Percentiles rank a stretch among this genome's conserved stretches.
phyloP scores from a whole-genome alignment of 2,329 filamentous ascomycete species.

The Cladophialophora bantiana region DNA sequence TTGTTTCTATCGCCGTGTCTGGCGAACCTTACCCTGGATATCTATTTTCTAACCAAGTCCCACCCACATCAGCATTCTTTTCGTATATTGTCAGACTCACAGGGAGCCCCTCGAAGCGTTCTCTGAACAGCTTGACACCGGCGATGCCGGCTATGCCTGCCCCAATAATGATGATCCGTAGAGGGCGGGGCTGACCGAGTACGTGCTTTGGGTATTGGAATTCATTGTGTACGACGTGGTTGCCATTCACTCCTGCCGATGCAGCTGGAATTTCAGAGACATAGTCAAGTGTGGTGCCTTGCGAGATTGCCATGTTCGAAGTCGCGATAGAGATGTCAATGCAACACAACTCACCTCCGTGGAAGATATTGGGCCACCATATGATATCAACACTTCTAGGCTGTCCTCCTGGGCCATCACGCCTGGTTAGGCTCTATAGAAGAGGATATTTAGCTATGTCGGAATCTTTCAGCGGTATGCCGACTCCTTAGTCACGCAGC shows the following conservation, averaged over 20 bases:
- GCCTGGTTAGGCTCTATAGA: background rate
- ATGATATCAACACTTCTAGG: background rate
- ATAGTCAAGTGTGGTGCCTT: background rate
- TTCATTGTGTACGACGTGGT: background rate
- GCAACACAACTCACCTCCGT: background rate
- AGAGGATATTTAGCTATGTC: too few species aligned
- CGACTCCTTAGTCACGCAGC: too few species aligned
- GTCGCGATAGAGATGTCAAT: background rate
- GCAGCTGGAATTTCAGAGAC: background rate
- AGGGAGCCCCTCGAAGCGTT: background rate
- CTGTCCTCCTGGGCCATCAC: background rate
- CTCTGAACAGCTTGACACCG: conserved; percentile 45
- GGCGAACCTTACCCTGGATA: conserved; percentile 36
- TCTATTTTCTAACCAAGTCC: conserved; percentile 43
- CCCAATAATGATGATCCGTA: conserved; percentile 44
- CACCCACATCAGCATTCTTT: conserved; percentile 42
- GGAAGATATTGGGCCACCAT: background rate
- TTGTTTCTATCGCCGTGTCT: too few species aligned
- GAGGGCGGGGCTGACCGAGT: background rate
- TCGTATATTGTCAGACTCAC: conserved; percentile 39
- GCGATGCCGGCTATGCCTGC: conserved; percentile 50
- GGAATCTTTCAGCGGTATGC: too few species aligned
- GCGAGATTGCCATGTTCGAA: background rate
- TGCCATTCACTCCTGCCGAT: background rate
- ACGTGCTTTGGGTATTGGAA: background rate